phyloP scores from a whole-genome alignment of 2,329 filamentous ascomycete genomes.

The Sordariomycetes sp. region DNA sequence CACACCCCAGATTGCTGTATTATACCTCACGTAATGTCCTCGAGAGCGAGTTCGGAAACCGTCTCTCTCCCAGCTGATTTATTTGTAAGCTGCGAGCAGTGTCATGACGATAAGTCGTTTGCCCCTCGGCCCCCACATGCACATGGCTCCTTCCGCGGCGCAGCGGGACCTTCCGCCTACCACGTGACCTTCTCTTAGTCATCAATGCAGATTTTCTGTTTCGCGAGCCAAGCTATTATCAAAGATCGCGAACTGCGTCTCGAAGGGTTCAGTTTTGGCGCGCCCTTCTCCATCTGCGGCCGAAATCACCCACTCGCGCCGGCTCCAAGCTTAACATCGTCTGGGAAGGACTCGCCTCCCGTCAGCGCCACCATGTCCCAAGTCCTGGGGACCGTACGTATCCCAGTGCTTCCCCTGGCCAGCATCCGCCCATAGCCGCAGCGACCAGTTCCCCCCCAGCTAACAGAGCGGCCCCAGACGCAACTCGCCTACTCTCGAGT shows the following conservation, averaged over 20 bases:
- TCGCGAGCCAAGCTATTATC: neutral
- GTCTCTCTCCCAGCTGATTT: neutral
- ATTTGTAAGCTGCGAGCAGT: neutral
- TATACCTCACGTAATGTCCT: neutral
- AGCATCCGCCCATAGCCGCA: neutral
- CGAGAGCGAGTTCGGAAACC: neutral
- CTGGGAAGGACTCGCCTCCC: neutral
- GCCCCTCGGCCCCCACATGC: neutral
- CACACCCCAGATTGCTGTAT: neutral
- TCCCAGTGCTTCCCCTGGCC: neutral
- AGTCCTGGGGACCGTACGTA: conserved; percentile 60
- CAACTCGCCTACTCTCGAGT: conserved; percentile 90
- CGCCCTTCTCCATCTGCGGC: neutral
- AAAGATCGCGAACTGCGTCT: neutral
- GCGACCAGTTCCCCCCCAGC: neutral
- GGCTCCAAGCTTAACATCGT: conserved; percentile 1
- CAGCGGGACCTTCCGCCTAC: neutral
- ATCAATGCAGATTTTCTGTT: neutral
- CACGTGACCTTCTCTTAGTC: neutral
- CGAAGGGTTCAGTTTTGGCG: neutral
- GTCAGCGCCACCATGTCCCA: conserved; percentile 57
- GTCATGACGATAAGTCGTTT: neutral
- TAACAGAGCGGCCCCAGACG: conserved; percentile 45
- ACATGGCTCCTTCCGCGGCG: neutral
- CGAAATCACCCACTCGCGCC: neutral